Evolutionary conservation across 306 rosid species (phyloP).

Genomic region (Crotalaria pallida): DNA sequence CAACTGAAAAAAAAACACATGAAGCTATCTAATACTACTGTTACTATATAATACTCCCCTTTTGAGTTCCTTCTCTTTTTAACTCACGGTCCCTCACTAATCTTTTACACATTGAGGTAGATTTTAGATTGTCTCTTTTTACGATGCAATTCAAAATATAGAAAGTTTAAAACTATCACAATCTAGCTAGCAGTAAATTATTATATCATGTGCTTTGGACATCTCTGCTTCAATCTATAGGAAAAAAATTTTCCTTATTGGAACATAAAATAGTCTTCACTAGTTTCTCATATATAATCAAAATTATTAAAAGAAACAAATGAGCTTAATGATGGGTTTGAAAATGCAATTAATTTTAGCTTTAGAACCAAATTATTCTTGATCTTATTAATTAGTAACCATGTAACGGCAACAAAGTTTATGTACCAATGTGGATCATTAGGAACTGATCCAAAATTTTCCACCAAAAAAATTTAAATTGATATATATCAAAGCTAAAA

Average conservation of each 20-base stretch:
- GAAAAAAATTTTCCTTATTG: background rate
- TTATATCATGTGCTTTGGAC: background rate
- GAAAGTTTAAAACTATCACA: background rate
- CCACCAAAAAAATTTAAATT: background rate
- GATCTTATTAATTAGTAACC: background rate
- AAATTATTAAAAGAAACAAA: no score
- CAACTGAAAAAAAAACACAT: conserved; percentile 12
- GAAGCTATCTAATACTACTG: conserved; percentile 27
- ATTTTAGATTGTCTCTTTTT: background rate
- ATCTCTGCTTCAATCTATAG: background rate
- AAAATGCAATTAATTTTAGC: background rate
- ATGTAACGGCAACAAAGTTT: background rate
- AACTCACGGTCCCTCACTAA: conserved; percentile 14
- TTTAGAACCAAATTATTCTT: background rate
- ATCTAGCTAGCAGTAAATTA: background rate
- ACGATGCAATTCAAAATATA: background rate
- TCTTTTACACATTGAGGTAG: background rate
- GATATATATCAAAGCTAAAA: background rate
- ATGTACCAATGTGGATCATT: background rate
- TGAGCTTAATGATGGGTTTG: background rate
- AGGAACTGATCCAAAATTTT: background rate
- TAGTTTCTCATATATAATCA: background rate
- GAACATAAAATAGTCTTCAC: background rate
- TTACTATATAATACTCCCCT: conserved; percentile 18
- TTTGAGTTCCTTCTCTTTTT: conserved; percentile 26